Conservation (phyloP, 306 rosid genomes). For the Heteromeles arbutifolia region DNA sequence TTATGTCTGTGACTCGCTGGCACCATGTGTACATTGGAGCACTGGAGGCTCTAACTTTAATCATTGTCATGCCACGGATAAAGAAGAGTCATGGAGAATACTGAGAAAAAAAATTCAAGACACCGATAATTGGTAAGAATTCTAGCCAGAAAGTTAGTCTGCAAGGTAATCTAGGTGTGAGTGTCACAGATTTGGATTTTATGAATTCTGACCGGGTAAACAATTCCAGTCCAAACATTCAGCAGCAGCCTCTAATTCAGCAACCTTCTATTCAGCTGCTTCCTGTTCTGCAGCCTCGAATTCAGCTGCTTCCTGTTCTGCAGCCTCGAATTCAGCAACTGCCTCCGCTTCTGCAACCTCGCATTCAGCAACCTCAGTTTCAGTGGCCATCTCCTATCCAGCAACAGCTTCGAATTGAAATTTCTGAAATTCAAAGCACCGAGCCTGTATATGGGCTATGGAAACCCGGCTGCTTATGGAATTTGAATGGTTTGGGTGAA, state of each 20-base stretch:
- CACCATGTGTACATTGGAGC: constrained; percentile 70
- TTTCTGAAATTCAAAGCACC: no score
- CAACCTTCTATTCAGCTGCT: no score
- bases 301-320: no score
- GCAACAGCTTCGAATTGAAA: no score
- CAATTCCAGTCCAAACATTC: constrained; percentile 28
- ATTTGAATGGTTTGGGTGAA: no score
- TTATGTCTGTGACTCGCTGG: constrained; percentile 66
- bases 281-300: no score
- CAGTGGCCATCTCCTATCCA: not conserved
- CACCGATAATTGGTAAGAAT: constrained; percentile 15
- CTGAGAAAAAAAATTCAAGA: constrained; percentile 38
- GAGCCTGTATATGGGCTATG: no score
- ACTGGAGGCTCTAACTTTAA: no score
- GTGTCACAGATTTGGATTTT: constrained; percentile 7
- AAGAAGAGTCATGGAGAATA: constrained; percentile 43
- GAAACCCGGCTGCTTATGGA: no score
- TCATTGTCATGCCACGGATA: constrained; percentile 84
- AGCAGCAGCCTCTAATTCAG: constrained; percentile 5
- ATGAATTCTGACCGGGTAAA: constrained; percentile 25
- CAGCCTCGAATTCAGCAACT: no score
- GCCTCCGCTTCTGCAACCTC: constrained; percentile 4
- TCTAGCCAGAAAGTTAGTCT: constrained; percentile 14
- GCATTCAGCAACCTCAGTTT: constrained; percentile 3
- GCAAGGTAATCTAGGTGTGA: constrained; percentile 17